Evolutionary conservation across 1,139 yeast species (phyloP).

Genomic region (Nakaseomyces sp.): DNA sequence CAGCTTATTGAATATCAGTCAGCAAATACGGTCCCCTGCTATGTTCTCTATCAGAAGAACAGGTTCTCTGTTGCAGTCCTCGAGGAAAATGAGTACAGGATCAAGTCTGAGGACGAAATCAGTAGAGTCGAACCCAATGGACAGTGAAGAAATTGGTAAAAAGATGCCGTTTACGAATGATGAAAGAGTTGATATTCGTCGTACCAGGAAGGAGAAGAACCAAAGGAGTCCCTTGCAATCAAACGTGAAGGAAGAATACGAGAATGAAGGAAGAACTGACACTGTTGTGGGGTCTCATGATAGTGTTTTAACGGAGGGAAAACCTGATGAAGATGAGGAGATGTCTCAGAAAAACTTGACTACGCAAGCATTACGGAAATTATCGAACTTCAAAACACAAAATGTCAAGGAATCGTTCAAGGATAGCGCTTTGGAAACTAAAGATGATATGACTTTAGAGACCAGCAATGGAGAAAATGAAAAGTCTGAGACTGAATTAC

Average conservation of each 20-base stretch:
- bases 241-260: neutral
- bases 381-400: slow-evolving; percentile 26
- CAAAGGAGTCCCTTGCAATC: slow-evolving; percentile 10
- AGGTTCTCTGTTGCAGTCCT: slow-evolving; percentile 11
- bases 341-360: slow-evolving; percentile 32
- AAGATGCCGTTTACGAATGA: slow-evolving; percentile 26
- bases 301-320: neutral
- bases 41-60: slow-evolving; percentile 23
- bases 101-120: slow-evolving; percentile 7
- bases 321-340: slow-evolving; percentile 14
- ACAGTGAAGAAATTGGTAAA: slow-evolving; percentile 28
- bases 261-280: slow-evolving; percentile 4
- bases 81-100: slow-evolving; percentile 11
- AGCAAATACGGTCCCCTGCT: slow-evolving; percentile 29
- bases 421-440: slow-evolving; percentile 5
- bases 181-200: slow-evolving; percentile 8
- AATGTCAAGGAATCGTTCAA: slow-evolving; percentile 8
- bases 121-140: slow-evolving; percentile 10
- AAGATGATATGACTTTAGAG: neutral
- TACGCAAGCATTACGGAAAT: slow-evolving; percentile 33
- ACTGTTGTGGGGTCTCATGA: slow-evolving; percentile 1
- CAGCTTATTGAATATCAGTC: slow-evolving; percentile 18
- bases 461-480: neutral
- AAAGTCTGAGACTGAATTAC: neutral
- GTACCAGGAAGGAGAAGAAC: neutral